Base-by-base conservation (phyloP, 441 rosid genomes). In the Populus trichocarpa region DNA sequence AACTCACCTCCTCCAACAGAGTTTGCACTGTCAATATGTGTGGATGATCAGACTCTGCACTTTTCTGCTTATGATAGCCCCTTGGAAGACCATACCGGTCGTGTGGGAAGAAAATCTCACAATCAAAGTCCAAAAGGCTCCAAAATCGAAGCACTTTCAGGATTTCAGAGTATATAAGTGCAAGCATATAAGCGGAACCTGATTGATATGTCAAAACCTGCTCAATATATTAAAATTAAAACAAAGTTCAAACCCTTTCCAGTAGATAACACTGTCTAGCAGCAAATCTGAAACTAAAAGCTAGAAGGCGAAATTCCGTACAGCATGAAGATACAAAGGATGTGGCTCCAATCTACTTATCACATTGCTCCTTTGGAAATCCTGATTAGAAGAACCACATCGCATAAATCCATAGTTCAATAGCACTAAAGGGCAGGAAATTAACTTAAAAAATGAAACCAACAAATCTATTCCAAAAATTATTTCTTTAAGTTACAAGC, bases 141-240 rank as follows among this genome's bases (percentile, higher is more conserved):
- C 92, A 83, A 38, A 88, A 42, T 11, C 90, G 88, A 65, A 91
- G 88, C 92, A 88, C 81, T 81, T 91, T 91, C 81, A 91, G 80
- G 67, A 88, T 82, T 81, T 91, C 93, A 16, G 92, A 84, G 81
- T 88, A 88, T 71, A 91, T 68, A 70, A 91, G 85, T 5, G 89
- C 83, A 35, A 91, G 91, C 87, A 91, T 83, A 67, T 79, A 79
- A 28, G 95, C 87, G 38, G 95, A 88, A 74, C 92, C 92, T 14
- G 90, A 80, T 69, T 92, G 87, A 77, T 86, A 91, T 0, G 90
- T 87, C 87, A 91, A 81, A 81, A 87, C 93, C 95, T 91, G 83
- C 67, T 65, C 85, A 84, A 78, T 68, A 77, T 12, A 77, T 73
- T 35, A 75, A 69, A 74, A 74, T 33, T 25, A 63, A 77, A 63